Evolutionary conservation across 176 grass and related monocot species (phyloP), one percentile per base, ranked within the genome.

Genomic region (Triticum urartu): DNA sequence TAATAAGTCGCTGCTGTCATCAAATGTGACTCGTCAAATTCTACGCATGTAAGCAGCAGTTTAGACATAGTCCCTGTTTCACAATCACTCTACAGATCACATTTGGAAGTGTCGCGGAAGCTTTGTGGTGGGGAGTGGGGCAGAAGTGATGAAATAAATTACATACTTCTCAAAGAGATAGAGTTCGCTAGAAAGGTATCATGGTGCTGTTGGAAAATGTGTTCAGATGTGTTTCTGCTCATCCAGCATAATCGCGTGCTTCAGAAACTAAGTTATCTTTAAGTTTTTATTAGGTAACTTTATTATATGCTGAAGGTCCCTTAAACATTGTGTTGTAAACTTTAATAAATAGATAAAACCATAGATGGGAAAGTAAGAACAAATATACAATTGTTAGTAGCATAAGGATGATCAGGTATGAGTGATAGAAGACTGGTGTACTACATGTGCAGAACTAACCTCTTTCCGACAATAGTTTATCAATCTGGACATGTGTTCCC

Each of bases 401-500:
- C 62, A 83, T 58, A 25, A 8, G 24, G 7, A 85, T 61, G 25
- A 36, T 20, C 25, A 71, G 24, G 77, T 24, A 47, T n/a, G 25
- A 82, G 30, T 22, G 8, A 25, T 20, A 45, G 50, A 82, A 69
- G 36, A 50, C 76, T 77, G 45, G 52, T 75, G n/a, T 43, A 20
- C 15, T 68, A 61, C 15, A 32, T 75, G 69, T 56, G 14, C 21
- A 75, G 61, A 86, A 87, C 82, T 56, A 20, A 95, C 94, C 97
- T 95, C 88, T 98, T 81, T 94, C 94, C 76, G 78, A 81, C 72
- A 95, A 85, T 5, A 96, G 79, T 48, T 94, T 94, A 71, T 98
- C 92, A 88, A 98, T 96, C 91, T 91, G 90, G 56, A 92, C 83
- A 83, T 91, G 94, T 38, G 97, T 98, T 82, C 94, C 94, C 1